phyloP scores from a whole-genome alignment of 106 monocot genomes.

The Acorus gramineus region DNA sequence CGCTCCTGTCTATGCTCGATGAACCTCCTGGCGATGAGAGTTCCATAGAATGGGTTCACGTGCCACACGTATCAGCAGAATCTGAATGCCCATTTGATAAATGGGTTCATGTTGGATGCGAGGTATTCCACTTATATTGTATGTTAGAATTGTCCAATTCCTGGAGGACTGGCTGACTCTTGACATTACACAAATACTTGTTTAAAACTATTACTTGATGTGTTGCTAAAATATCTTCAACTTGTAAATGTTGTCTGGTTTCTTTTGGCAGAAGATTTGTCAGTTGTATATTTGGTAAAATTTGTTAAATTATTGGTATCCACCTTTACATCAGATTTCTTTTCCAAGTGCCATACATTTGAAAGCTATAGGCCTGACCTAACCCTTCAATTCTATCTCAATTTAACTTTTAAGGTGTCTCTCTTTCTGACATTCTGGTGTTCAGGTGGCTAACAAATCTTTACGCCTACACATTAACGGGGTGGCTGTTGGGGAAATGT shows the following conservation, averaged over 20 bases:
- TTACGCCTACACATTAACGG: slow-evolving; percentile 67
- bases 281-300: too few relatives aligned
- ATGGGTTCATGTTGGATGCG: slow-evolving; percentile 83
- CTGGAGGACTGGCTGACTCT: background rate
- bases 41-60: slow-evolving; percentile 31
- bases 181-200: background rate
- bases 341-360: too few relatives aligned
- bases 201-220: too few relatives aligned
- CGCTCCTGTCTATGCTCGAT: slow-evolving; percentile 40
- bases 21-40: slow-evolving; percentile 30
- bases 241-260: background rate
- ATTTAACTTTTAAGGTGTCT: too few relatives aligned
- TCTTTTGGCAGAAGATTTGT: background rate
- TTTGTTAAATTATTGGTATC: too few relatives aligned
- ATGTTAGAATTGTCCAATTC: background rate
- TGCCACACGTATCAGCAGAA: slow-evolving; percentile 24
- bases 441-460: slow-evolving; percentile 41
- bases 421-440: background rate
- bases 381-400: too few relatives aligned
- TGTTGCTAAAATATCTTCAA: background rate
- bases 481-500: slow-evolving; percentile 30
- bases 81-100: slow-evolving; percentile 44
- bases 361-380: too few relatives aligned
- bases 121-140: slow-evolving; percentile 33
- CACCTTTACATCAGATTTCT: too few relatives aligned